phyloP scores from a whole-genome alignment of 768 basidiomycete species.

The Russula sp. region DNA sequence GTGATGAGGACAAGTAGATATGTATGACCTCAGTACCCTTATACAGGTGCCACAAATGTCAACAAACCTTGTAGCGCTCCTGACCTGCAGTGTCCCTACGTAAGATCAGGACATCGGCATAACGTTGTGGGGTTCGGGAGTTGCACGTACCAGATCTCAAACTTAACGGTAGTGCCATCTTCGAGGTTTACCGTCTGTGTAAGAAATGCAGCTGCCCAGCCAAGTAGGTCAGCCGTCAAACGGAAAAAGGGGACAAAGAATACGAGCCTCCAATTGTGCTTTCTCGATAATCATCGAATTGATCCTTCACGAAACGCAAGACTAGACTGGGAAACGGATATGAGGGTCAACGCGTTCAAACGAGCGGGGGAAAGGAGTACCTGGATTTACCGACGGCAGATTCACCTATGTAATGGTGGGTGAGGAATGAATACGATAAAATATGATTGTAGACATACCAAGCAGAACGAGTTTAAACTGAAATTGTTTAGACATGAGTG shows the following conservation, averaged over 20 bases:
- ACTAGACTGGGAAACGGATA: constrained; percentile 60
- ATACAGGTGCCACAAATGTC: constrained; percentile 22
- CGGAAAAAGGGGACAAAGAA: not conserved
- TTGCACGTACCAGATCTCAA: constrained; percentile 83
- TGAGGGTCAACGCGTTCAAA: constrained; percentile 25
- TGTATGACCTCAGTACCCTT: constrained; percentile 14
- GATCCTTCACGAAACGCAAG: constrained; percentile 92
- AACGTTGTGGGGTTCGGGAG: not conserved
- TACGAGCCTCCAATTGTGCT: constrained; percentile 84
- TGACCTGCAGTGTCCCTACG: constrained; percentile 92
- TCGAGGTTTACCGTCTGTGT: constrained; percentile 95
- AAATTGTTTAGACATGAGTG: constrained; percentile 82
- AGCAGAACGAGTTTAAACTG: constrained; percentile 97
- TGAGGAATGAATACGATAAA: not conserved
- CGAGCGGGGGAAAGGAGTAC: constrained; percentile 35
- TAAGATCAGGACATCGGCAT: not conserved
- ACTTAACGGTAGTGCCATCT: constrained; percentile 89
- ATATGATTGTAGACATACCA: constrained; percentile 44
- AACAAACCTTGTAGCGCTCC: constrained; percentile 78
- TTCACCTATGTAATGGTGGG: constrained; percentile 60
- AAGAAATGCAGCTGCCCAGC: constrained; percentile 77
- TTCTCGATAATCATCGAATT: constrained; percentile 93
- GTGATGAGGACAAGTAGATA: not conserved
- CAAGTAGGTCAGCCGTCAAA: constrained; percentile 24
- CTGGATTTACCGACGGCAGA: constrained; percentile 97